Evolutionary conservation across 1,284 basidiomycete genomes (phyloP), one percentile per base, ranked within the genome.

Genomic region (Malassezia sp.): DNA sequence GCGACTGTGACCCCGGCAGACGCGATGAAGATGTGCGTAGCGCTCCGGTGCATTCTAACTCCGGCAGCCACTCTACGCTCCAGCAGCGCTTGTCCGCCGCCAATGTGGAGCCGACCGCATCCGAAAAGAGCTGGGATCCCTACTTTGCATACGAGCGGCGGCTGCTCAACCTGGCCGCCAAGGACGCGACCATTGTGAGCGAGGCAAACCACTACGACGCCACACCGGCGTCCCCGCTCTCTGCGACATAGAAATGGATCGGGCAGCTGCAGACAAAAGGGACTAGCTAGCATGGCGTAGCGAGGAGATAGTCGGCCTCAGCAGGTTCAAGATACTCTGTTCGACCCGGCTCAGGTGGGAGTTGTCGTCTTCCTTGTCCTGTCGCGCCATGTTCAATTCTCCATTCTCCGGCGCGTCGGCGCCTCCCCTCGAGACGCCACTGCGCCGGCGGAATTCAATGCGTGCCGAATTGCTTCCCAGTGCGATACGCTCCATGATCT

Each of bases 401-500:
- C 33, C 20, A 17, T 7, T 9, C 35, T 26, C 35, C 9, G 35
- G 21, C 14, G 35, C 35, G 35, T 17, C 14, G 37, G 37, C 18
- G 3, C 37, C 8, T 20, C 22, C n/a, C 20, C 30, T 3, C 41
- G n/a, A n/a, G n/a, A n/a, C n/a, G n/a, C n/a, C 29, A 17, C 48
- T 50, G 22, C 41, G 48, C 1, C 48, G 41, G 10, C 42, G 48
- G 36, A 50, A 45, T 22, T 50, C 48, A 20, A 50, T 44, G 17
- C 48, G 48, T 26, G 48, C 48, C 2, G 48, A 37, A 26, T 36
- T 50, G 24, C 36, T 50, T 5, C 48, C 48, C 35, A 38, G 31
- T 3, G 48, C 48, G 27, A 50, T 44, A n/a, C 28, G 30, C 18
- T 50, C 48, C 48, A 50, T 50, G 27, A 50, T 50, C 15, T 34